Evolutionary conservation across 2,329 filamentous ascomycete species (phyloP).

Genomic region (Hypoxylon sp.): DNA sequence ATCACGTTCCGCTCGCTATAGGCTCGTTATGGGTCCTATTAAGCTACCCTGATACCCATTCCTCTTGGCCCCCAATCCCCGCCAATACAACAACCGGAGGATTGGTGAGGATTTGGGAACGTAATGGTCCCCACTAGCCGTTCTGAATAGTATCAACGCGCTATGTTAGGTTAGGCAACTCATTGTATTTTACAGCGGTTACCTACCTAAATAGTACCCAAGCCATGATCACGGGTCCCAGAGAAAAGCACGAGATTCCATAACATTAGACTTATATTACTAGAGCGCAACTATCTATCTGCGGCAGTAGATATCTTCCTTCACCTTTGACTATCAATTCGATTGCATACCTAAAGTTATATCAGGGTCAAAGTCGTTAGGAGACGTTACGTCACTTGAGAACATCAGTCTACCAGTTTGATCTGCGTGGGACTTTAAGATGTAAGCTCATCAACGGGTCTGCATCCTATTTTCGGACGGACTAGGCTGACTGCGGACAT

Average conservation of each 20-base stretch:
- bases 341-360: background rate
- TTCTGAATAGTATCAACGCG: background rate
- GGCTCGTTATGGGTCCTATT: too few species aligned
- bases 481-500: too few species aligned
- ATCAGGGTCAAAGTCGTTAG: background rate
- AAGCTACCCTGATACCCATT: too few species aligned
- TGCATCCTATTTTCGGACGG: too few species aligned
- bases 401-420: background rate
- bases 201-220: background rate
- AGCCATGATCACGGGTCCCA: background rate
- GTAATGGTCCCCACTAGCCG: background rate
- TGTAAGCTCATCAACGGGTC: too few species aligned
- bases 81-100: background rate
- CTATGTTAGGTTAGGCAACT: background rate
- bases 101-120: background rate
- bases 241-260: background rate
- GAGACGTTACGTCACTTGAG: background rate
- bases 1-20: background rate
- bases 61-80: background rate
- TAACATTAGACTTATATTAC: background rate
- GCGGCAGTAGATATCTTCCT: background rate
- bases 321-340: background rate
- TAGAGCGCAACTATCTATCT: background rate
- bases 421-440: too few species aligned
- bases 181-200: background rate